Evolutionary conservation across 345 rosid species (phyloP), one percentile per base, ranked within the genome.

Genomic region (Gossypium herbaceum): DNA sequence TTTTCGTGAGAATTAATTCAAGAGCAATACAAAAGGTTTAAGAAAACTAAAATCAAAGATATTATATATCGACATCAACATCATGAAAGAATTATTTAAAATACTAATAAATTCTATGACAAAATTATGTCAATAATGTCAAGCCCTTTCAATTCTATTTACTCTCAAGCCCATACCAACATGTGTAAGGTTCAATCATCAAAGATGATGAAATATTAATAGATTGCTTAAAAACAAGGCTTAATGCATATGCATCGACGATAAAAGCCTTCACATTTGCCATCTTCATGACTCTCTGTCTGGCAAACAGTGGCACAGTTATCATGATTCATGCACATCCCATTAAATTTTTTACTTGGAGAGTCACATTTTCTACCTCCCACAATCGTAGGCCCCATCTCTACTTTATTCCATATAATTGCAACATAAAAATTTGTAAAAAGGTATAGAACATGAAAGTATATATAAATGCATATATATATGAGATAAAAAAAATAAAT

Each of bases 191-290:
- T 0, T 6, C 10, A 7, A 2, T 54, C 57, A 9, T 54, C 2
- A 6, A 1, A 4, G 3, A 54, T 54, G 8, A 54, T 1, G 22
- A 16, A 54, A 16, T 17, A 54, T 19, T 54, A n/a, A 54, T 34
- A 34, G 6, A 34, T 4, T 34, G 39, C 39, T 34, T 34, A 34
- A 34, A 34, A 34, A 54, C 22, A 17, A 54, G 3, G 63, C 5
- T 69, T 85, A 68, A 76, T 56, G 80, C 88, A 85, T 66, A 81
- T 83, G 79, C 88, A 83, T 2, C 86, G 83, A 22, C 80, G 83
- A 44, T 76, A 84, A 29, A 83, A 75, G 47, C 86, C 88, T 1
- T 79, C 75, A 76, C 86, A 85, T 2, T 76, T 64, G 15, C 86
- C 88, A 6, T 80, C 74, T 0, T 15, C 64, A 76, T 83, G 82